Evolutionary conservation across 2,329 filamentous ascomycete genomes (phyloP).

Genomic region (Coniochaeta sp.): DNA sequence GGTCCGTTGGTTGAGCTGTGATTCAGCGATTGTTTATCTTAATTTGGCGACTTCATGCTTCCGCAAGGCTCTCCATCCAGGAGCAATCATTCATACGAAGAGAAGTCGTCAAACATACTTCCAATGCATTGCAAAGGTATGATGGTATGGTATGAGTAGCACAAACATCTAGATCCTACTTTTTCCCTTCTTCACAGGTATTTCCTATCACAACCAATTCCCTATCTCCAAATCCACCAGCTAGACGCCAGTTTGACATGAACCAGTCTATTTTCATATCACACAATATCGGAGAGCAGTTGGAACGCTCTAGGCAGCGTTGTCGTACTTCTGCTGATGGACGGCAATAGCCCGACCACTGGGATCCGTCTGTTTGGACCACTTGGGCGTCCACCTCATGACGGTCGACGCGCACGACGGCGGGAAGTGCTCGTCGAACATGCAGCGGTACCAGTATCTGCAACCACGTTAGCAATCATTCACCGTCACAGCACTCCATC

Average conservation of each 20-base stretch:
- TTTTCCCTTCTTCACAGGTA: not conserved
- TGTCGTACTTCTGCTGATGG: constrained; percentile 67
- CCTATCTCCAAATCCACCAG: not conserved
- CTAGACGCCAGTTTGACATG: not conserved
- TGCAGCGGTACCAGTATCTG: constrained; percentile 91
- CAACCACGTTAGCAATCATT: constrained; percentile 4
- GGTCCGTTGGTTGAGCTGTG: not conserved
- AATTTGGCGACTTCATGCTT: not conserved
- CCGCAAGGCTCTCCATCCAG: too few relatives aligned
- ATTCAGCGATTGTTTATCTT: not conserved
- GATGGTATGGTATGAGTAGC: not conserved
- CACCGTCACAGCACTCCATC: not conserved
- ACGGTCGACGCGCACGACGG: constrained; percentile 85
- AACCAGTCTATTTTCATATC: not conserved
- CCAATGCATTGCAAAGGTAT: too few relatives aligned
- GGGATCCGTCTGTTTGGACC: constrained; percentile 93
- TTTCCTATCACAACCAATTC: not conserved
- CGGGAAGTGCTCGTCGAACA: constrained; percentile 99
- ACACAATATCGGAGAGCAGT: not conserved
- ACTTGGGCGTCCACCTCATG: constrained; percentile 93
- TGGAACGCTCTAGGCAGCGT: constrained; percentile 15
- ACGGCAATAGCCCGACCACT: constrained; percentile 78
- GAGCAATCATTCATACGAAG: too few relatives aligned
- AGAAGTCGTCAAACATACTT: too few relatives aligned
- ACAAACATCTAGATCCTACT: not conserved